Evolutionary conservation across 2,329 filamentous ascomycete species (phyloP).

Genomic region (Fusarium buharicum): DNA sequence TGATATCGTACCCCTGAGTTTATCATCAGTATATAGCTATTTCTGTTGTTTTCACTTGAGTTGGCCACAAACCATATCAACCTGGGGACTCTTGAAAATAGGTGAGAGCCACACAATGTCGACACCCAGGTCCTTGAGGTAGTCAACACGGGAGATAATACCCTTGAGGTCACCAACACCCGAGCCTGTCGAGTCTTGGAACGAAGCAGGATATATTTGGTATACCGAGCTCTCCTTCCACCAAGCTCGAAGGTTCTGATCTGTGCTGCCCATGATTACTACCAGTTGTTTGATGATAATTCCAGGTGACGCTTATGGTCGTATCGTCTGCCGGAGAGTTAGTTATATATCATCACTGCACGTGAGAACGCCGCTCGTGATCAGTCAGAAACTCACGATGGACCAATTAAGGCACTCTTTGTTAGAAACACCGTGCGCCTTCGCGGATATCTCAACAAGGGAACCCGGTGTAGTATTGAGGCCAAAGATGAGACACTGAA

Average conservation of each 20-base stretch:
- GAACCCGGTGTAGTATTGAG: not conserved
- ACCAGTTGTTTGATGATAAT: not conserved
- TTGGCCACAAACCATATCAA: conserved; percentile 66
- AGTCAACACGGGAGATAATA: conserved; percentile 66
- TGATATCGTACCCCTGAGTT: conserved; percentile 72
- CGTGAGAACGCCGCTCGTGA: conserved; percentile 22
- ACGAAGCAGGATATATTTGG: conserved; percentile 71
- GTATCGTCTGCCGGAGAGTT: conserved; percentile 3
- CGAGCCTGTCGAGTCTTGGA: conserved; percentile 67
- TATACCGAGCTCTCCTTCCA: conserved; percentile 71
- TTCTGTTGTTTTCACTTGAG: not conserved
- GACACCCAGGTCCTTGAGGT: conserved; percentile 64
- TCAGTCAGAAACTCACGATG: conserved; percentile 20
- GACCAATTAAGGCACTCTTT: conserved; percentile 10
- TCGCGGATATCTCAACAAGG: not conserved
- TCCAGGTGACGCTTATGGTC: not conserved
- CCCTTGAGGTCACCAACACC: conserved; percentile 67
- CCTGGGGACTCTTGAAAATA: conserved; percentile 63
- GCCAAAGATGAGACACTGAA: not conserved
- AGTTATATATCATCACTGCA: conserved; percentile 17
- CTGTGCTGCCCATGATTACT: conserved; percentile 39
- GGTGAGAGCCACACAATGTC: conserved; percentile 67
- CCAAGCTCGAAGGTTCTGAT: conserved; percentile 54
- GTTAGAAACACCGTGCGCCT: not conserved
- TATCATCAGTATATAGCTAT: not conserved